Percentiles rank a stretch among this genome's conserved stretches.
phyloP scores from a whole-genome alignment of 331 rosid species.

The Telfairia occidentalis region DNA sequence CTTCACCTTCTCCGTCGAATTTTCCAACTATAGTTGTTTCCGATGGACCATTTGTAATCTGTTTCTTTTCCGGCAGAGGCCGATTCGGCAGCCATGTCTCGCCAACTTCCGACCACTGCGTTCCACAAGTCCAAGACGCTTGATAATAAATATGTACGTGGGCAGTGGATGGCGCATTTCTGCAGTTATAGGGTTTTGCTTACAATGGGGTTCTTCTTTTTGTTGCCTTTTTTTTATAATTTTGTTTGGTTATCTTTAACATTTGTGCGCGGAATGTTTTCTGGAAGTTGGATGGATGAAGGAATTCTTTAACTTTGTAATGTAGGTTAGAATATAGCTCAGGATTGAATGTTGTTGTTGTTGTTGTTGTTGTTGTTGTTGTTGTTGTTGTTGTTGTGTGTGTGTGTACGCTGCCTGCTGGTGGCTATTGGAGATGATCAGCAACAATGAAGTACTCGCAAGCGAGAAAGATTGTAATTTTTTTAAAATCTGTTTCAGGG shows the following conservation, averaged over 20 bases:
- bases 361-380: background rate
- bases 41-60: conserved; percentile 17
- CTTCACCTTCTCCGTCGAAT: background rate
- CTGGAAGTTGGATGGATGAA: background rate
- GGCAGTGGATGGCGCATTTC: background rate
- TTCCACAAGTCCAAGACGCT: conserved; percentile 88
- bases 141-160: conserved; percentile 79
- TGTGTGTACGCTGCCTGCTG: background rate
- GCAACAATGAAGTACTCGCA: background rate
- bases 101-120: conserved; percentile 60
- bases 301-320: background rate
- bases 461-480: background rate
- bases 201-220: background rate
- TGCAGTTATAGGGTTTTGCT: conserved; percentile 10
- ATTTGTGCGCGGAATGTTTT: background rate
- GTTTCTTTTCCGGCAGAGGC: conserved; percentile 25
- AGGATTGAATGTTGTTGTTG: background rate
- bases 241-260: background rate
- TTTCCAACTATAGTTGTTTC: background rate
- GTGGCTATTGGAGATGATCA: background rate
- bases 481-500: background rate
- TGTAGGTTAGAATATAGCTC: background rate
- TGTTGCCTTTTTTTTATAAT: background rate
- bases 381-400: background rate
- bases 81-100: conserved; percentile 52